Percentiles rank a stretch among this genome's conserved stretches.
Evolutionary conservation across 1,284 basidiomycete genomes (phyloP).

Genomic region (Ganoderma lucidum): DNA sequence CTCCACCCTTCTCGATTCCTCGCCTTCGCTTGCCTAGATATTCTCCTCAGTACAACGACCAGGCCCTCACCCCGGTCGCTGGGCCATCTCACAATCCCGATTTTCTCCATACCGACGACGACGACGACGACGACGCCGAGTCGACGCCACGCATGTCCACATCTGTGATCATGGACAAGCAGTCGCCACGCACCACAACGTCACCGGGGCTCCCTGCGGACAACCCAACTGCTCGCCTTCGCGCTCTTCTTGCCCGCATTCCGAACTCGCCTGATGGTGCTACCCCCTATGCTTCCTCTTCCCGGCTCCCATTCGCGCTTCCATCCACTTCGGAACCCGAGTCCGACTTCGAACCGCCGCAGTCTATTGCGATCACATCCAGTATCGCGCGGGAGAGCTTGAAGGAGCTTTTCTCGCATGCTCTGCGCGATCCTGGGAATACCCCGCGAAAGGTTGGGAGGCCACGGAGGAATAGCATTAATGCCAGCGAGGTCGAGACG

Average conservation of each 20-base stretch:
- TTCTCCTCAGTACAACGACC: slow-evolving; percentile 29
- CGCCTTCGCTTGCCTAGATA: slow-evolving; percentile 34
- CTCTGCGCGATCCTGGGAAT: slow-evolving; percentile 65
- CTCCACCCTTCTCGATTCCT: slow-evolving; percentile 29
- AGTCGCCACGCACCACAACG: slow-evolving; percentile 32
- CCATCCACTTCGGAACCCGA: slow-evolving; percentile 60
- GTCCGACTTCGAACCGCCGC: slow-evolving; percentile 64
- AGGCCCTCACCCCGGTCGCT: slow-evolving; percentile 40
- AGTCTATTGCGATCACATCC: slow-evolving; percentile 49
- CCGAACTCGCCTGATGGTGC: slow-evolving; percentile 39
- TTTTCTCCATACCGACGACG: slow-evolving; percentile 44
- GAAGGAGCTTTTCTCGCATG: slow-evolving; percentile 68
- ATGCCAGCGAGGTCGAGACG: slow-evolving; percentile 65
- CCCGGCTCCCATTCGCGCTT: slow-evolving; percentile 38
- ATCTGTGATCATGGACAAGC: slow-evolving; percentile 37
- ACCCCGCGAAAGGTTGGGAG: slow-evolving; percentile 60
- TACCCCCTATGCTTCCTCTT: slow-evolving; percentile 42
- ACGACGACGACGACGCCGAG: slow-evolving; percentile 53
- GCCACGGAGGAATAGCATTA: slow-evolving; percentile 63
- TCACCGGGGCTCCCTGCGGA: slow-evolving; percentile 41
- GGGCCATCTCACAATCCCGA: slow-evolving; percentile 44
- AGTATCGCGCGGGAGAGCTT: slow-evolving; percentile 65
- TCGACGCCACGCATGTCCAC: slow-evolving; percentile 57
- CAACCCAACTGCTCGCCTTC: slow-evolving; percentile 60
- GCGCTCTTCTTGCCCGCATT: slow-evolving; percentile 59